These are phyloP conservation scores for Mycosphaerella sp. DNA, from an alignment of 2,329 filamentous ascomycete genomes.

Conservation along the genomic window DNA sequence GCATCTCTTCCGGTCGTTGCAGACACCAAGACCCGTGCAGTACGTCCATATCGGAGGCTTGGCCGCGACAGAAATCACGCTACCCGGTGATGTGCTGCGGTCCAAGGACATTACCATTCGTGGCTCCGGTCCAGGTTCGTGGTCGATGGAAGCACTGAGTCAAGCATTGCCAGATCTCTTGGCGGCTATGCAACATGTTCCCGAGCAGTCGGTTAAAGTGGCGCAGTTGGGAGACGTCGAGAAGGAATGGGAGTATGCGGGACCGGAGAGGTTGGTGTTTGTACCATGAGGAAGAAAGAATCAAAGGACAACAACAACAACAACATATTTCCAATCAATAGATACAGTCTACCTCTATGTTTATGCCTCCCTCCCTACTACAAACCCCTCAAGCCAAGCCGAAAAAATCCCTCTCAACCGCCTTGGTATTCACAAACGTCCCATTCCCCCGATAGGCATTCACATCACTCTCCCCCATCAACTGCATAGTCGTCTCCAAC, in stretches of 20 bases:
- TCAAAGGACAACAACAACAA: background rate
- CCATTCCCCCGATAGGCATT: constrained; percentile 14
- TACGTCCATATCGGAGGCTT: constrained; percentile 50
- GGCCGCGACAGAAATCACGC: constrained; percentile 33
- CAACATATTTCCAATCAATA: too few relatives aligned
- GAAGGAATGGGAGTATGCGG: constrained; percentile 22
- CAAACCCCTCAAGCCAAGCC: background rate
- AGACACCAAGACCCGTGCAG: constrained; percentile 42
- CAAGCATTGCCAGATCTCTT: constrained; percentile 24
- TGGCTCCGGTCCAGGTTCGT: constrained; percentile 28
- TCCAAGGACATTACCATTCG: constrained; percentile 44
- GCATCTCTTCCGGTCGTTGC: constrained; percentile 40
- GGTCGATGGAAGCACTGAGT: constrained; percentile 22
- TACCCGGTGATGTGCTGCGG: constrained; percentile 43
- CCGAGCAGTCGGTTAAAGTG: constrained; percentile 23
- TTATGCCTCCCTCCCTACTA: too few relatives aligned
- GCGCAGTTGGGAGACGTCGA: constrained; percentile 25
- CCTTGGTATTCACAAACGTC: constrained; percentile 15
- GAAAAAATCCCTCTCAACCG: constrained; percentile 17
- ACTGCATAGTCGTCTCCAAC: constrained; percentile 16
- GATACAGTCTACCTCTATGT: too few relatives aligned
- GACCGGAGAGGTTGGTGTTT: constrained; percentile 23
- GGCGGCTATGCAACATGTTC: constrained; percentile 15
- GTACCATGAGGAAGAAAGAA: constrained; percentile 12
- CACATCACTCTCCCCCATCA: constrained; percentile 15